Evolutionary conservation across 305 asterid genomes (phyloP).

Genomic region (Fraxinus ornus): DNA sequence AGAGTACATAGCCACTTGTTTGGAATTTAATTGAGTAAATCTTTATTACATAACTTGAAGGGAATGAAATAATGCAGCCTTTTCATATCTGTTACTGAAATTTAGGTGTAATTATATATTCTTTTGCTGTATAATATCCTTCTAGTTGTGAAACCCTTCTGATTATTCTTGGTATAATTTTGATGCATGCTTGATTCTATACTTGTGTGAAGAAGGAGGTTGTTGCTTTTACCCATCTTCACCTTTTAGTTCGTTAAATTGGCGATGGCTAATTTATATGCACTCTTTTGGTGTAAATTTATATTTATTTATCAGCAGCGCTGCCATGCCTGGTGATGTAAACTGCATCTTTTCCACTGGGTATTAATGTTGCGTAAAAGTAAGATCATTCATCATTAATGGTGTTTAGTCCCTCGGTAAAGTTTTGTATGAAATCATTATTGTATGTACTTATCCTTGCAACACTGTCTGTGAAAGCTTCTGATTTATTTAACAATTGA

Average conservation of each 20-base stretch:
- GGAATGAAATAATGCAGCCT: neutral
- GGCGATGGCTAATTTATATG: neutral
- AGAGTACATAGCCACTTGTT: neutral
- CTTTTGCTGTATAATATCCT: conserved; percentile 10
- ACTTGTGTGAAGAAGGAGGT: conserved; percentile 6
- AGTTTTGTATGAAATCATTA: neutral
- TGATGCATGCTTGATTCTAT: neutral
- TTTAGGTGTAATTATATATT: neutral
- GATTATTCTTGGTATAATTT: neutral
- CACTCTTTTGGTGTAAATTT: neutral
- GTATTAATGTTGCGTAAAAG: neutral
- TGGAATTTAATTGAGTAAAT: conserved; percentile 4
- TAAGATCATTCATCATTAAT: neutral
- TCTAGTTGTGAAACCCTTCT: neutral
- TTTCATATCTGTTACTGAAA: neutral
- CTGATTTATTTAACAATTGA: conserved; percentile 2
- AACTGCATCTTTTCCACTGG: neutral
- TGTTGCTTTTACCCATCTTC: neutral
- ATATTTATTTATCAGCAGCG: neutral
- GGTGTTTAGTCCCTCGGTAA: neutral
- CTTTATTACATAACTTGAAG: neutral
- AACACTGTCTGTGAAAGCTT: conserved; percentile 7
- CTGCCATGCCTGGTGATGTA: neutral
- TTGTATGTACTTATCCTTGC: conserved; percentile 6
- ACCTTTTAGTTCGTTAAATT: neutral